A percentile compares a stretch with the other conserved stretches of the same genome.
Evolutionary conservation across 306 rosid species (phyloP).

Genomic region (Luffa aegyptiaca): DNA sequence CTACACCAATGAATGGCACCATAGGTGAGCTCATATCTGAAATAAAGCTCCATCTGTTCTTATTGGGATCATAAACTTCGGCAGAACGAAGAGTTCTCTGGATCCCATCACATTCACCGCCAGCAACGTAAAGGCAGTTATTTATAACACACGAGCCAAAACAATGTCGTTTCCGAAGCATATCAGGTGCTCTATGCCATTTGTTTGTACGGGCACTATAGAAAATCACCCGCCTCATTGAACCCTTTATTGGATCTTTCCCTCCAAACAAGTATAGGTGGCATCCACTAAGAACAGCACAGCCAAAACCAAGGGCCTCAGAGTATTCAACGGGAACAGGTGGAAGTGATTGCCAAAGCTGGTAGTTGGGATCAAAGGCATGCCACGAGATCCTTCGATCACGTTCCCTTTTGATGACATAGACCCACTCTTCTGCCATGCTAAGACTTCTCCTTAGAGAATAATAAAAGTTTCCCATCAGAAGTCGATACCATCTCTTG

Average conservation of each 20-base stretch:
- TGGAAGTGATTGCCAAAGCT: conserved; percentile 97
- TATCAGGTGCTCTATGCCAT: conserved; percentile 97
- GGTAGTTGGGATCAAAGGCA: conserved; percentile 92
- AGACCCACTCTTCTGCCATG: conserved; percentile 99
- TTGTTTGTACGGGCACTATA: conserved; percentile 89
- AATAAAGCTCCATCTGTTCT: conserved; percentile 80
- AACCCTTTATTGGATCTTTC: conserved; percentile 78
- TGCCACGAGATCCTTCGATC: conserved; percentile 92
- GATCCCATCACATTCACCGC: conserved; percentile 98
- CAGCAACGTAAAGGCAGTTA: conserved; percentile 94
- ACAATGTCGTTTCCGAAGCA: conserved; percentile 91
- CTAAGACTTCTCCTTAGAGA: conserved; percentile 94
- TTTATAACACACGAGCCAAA: conserved; percentile 94
- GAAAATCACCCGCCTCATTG: conserved; percentile 97
- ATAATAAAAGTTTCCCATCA: conserved; percentile 88
- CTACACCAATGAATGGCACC: conserved; percentile 97
- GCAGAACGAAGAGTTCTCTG: conserved; percentile 96
- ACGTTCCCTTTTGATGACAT: conserved; percentile 93
- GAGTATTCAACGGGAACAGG: conserved; percentile 95
- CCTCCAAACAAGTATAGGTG: conserved; percentile 96
- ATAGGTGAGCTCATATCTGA: conserved; percentile 93
- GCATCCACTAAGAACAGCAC: conserved; percentile 98
- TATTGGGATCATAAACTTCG: conserved; percentile 88
- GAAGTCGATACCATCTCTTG: conserved; percentile 90
- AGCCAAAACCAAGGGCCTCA: conserved; percentile 93